Conservation (phyloP, 306 rosid genomes). For the Ochetophila trinervis region DNA sequence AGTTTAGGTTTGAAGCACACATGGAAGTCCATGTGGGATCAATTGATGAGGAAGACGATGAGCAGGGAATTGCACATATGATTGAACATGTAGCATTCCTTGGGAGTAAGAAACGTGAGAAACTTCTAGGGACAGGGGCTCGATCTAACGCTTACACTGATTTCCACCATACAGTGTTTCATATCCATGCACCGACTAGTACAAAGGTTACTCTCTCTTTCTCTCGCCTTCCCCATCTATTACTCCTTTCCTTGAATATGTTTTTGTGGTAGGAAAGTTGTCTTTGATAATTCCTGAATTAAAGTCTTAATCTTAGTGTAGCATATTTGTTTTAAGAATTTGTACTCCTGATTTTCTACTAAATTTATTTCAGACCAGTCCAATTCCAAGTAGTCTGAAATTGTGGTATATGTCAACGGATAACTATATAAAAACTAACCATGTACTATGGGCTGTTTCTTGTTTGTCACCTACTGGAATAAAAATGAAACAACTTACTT, state of each 20-base stretch:
- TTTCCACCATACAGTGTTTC: slow-evolving; percentile 98
- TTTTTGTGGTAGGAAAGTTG: not conserved
- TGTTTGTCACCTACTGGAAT: too few species aligned
- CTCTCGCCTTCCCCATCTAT: slow-evolving; percentile 14
- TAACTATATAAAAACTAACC: too few species aligned
- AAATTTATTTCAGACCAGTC: too few species aligned
- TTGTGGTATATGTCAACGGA: too few species aligned
- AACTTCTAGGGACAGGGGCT: slow-evolving; percentile 96
- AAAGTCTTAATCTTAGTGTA: not conserved
- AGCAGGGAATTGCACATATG: slow-evolving; percentile 99
- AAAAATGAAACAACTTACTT: too few species aligned
- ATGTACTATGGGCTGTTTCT: too few species aligned
- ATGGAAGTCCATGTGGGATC: slow-evolving; percentile 98
- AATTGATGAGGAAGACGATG: slow-evolving; percentile 92
- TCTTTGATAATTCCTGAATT: not conserved
- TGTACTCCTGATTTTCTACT: too few species aligned
- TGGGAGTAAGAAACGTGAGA: slow-evolving; percentile 99
- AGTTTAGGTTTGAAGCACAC: slow-evolving; percentile 95
- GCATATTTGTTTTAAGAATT: not conserved
- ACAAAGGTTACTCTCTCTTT: slow-evolving; percentile 55
- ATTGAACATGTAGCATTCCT: slow-evolving; percentile 99
- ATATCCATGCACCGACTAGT: slow-evolving; percentile 87
- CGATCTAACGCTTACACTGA: slow-evolving; percentile 99
- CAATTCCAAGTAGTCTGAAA: too few species aligned
- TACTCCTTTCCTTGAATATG: not conserved